Evolutionary conservation across 2,329 filamentous ascomycete genomes (phyloP).

Genomic region (Trichoderma brevicompactum): DNA sequence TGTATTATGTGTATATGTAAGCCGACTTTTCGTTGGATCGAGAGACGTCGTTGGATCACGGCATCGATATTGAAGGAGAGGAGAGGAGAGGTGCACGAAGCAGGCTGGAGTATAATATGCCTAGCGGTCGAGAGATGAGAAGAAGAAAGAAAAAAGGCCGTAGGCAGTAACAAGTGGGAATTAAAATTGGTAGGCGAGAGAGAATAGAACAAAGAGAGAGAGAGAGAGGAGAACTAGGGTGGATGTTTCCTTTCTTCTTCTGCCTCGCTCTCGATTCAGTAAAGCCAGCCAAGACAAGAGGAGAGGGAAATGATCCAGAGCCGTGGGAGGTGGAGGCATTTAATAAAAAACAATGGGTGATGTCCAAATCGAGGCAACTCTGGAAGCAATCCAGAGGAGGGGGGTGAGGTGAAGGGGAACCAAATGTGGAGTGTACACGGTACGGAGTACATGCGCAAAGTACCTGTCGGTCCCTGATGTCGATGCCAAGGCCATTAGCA

Average conservation of each 20-base stretch:
- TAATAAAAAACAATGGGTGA: conserved; percentile 28
- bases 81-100: too few relatives aligned
- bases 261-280: conserved; percentile 8
- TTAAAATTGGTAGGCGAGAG: not conserved
- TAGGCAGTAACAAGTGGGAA: too few relatives aligned
- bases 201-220: not conserved
- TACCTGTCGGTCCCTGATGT: conserved; percentile 2
- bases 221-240: not conserved
- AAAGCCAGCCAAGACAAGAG: conserved; percentile 18
- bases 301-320: conserved; percentile 13
- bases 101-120: too few relatives aligned
- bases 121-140: not conserved
- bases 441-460: not conserved
- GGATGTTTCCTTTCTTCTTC: not conserved
- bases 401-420: not conserved
- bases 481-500: conserved; percentile 22
- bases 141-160: not conserved
- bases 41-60: not conserved
- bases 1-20: not conserved
- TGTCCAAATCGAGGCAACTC: conserved; percentile 5
- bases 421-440: not conserved
- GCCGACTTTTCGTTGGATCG: not conserved
- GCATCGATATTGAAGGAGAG: not conserved
- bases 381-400: conserved; percentile 5
- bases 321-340: conserved; percentile 30